Evolutionary conservation across 176 grass and related monocot species (phyloP).

Genomic region (Musa troglodytarum): DNA sequence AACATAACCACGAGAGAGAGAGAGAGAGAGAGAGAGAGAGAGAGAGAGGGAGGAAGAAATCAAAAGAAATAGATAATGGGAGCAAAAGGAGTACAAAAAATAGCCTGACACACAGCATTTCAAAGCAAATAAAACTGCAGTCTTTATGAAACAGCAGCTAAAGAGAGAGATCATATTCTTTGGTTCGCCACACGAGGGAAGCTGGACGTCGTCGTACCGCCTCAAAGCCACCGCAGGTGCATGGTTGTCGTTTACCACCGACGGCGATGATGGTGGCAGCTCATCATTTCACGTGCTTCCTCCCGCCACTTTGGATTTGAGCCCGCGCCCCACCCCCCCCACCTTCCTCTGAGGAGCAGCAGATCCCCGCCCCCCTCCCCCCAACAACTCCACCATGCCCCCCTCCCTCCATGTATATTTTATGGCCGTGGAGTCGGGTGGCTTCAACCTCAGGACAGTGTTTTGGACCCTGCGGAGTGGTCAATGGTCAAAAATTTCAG

Average conservation of each 20-base stretch:
- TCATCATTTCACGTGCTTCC: not conserved
- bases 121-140: not conserved
- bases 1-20: too few species aligned
- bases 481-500: slow-evolving; percentile 14
- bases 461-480: not conserved
- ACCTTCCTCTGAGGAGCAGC: too few species aligned
- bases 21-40: too few species aligned
- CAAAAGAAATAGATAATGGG: not conserved
- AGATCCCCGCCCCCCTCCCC: too few species aligned
- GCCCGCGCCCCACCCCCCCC: too few species aligned
- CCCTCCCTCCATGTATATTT: too few species aligned
- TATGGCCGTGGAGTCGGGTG: too few species aligned
- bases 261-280: slow-evolving; percentile 3
- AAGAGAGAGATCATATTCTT: not conserved
- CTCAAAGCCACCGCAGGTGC: not conserved
- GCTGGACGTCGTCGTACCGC: not conserved
- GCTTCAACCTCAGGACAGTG: not conserved
- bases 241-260: not conserved
- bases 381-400: too few species aligned
- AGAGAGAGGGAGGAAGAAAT: too few species aligned
- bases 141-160: not conserved
- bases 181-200: not conserved
- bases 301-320: too few species aligned
- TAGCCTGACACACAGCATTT: not conserved
- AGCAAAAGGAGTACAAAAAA: not conserved